Percentiles rank a stretch among this genome's conserved stretches.
Evolutionary conservation across 352 stramenopile genomes (phyloP).

Genomic region (Pythium monospermum): DNA sequence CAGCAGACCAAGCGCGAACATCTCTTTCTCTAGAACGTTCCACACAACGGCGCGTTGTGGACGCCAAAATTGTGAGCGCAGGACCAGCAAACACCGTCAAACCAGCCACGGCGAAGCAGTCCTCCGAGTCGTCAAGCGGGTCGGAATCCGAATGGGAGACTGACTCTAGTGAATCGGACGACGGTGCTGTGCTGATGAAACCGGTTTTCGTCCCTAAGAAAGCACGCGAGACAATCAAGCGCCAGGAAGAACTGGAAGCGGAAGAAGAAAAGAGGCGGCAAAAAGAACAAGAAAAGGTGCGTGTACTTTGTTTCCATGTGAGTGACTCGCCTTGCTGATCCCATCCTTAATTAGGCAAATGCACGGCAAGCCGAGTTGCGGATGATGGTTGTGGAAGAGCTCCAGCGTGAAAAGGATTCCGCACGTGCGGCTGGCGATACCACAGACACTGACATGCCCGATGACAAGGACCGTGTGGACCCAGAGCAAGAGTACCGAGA

Average conservation of each 20-base stretch:
- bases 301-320: too few relatives aligned
- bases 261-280: constrained; percentile 63
- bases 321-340: too few relatives aligned
- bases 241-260: constrained; percentile 68
- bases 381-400: constrained; percentile 70
- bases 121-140: constrained; percentile 33
- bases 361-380: constrained; percentile 64
- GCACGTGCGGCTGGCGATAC: constrained; percentile 30
- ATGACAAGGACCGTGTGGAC: constrained; percentile 87
- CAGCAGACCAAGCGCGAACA: background rate
- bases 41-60: constrained; percentile 10
- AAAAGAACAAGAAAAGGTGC: constrained; percentile 44
- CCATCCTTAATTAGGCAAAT: constrained; percentile 28
- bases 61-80: constrained; percentile 21
- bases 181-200: constrained; percentile 78
- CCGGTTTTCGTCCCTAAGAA: constrained; percentile 91
- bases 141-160: constrained; percentile 76
- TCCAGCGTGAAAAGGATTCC: constrained; percentile 58
- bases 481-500: constrained; percentile 89
- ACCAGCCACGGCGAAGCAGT: constrained; percentile 23
- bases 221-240: constrained; percentile 77
- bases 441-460: constrained; percentile 85
- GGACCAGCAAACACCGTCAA: background rate
- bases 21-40: background rate
- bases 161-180: constrained; percentile 72